Percentiles rank a stretch among this genome's conserved stretches.
These are phyloP conservation scores for Ophiostoma triangulosporum DNA, from an alignment of 2,329 filamentous ascomycete genomes.

Conservation along the genomic window DNA sequence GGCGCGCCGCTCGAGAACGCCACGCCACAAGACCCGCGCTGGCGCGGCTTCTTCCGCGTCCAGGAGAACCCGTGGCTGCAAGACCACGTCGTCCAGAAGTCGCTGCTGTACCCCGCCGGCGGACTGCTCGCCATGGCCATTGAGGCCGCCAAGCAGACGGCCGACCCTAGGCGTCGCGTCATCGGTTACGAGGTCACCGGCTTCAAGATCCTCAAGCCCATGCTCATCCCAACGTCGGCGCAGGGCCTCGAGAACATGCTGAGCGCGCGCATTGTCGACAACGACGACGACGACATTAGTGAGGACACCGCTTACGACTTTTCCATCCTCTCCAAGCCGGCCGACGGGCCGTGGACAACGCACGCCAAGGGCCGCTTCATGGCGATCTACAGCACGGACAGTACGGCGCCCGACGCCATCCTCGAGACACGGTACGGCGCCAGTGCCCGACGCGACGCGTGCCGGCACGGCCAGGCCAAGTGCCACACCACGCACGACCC, in stretches of 20 bases:
- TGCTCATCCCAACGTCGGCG: conserved; percentile 12
- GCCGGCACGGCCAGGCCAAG: conserved; percentile 15
- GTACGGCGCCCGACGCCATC: background rate
- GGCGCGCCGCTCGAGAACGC: conserved; percentile 15
- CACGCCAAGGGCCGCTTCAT: conserved; percentile 25
- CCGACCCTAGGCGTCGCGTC: conserved; percentile 1
- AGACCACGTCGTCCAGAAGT: conserved; percentile 29
- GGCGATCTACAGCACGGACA: conserved; percentile 10
- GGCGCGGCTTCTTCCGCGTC: conserved; percentile 31
- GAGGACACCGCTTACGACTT: conserved; percentile 7
- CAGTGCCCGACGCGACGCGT: conserved; percentile 9
- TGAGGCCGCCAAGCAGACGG: conserved; percentile 22
- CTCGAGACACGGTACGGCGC: background rate
- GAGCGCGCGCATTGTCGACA: conserved; percentile 24
- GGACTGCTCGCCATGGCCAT: conserved; percentile 26
- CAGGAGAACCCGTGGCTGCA: conserved; percentile 31
- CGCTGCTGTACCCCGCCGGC: conserved; percentile 23
- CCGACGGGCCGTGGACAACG: conserved; percentile 24
- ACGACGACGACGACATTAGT: conserved; percentile 1
- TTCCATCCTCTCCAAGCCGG: conserved; percentile 31
- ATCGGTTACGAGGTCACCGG: conserved; percentile 11
- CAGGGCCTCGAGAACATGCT: conserved; percentile 36
- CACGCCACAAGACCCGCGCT: conserved; percentile 20
- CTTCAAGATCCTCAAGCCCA: conserved; percentile 14
- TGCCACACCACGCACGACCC: conserved; percentile 25